Percentiles rank a stretch among this genome's conserved stretches.
phyloP scores from a whole-genome alignment of 169 alveolate genomes.

The Plasmodium fragile region DNA sequence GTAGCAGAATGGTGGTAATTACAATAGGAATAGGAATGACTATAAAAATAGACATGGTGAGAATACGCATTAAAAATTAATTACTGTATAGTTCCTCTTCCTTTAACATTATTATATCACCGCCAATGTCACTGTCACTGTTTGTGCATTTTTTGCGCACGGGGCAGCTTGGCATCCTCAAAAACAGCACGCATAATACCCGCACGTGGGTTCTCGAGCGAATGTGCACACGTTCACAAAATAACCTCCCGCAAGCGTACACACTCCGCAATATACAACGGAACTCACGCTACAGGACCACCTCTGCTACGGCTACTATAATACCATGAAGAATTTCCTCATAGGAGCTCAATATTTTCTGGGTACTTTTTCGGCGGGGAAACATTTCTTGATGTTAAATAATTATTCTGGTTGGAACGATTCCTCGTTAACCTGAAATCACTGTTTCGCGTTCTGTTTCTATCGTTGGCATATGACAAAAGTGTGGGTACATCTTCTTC shows the following conservation, averaged over 20 bases:
- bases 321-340: background rate
- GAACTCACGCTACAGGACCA: background rate
- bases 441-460: constrained; percentile 53
- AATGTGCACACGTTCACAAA: background rate
- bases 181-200: background rate
- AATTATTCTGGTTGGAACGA: constrained; percentile 64
- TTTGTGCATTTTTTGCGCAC: background rate
- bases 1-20: background rate
- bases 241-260: background rate
- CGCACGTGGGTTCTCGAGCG: background rate
- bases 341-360: constrained; percentile 68
- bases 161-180: background rate
- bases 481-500: constrained; percentile 88
- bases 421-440: constrained; percentile 63
- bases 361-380: constrained; percentile 42
- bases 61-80: background rate
- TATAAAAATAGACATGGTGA: background rate
- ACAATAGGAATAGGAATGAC: background rate
- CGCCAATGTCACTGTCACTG: background rate
- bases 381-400: constrained; percentile 29
- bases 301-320: background rate
- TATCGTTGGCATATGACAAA: constrained; percentile 66
- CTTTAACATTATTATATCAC: background rate
- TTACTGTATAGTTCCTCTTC: background rate
- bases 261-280: background rate